These are phyloP conservation scores for Aureobasidium namibiae DNA, from an alignment of 2,329 filamentous ascomycete species.

Conservation along the genomic window DNA sequence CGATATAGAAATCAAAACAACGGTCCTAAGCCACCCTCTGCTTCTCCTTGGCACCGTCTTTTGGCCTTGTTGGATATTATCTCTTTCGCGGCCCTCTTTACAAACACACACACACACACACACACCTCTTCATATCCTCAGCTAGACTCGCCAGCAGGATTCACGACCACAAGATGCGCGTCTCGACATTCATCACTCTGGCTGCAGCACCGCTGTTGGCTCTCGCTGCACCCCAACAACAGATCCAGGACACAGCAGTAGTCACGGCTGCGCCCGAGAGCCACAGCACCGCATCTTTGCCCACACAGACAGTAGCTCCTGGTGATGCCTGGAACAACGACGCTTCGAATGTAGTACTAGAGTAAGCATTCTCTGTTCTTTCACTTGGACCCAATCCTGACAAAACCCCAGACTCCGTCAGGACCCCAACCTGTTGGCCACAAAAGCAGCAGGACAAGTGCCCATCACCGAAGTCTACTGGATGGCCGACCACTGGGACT, in stretches of 20 bases:
- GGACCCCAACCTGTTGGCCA: not conserved
- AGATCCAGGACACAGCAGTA: not conserved
- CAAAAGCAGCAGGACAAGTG: not conserved
- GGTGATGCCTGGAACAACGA: slow-evolving; percentile 2
- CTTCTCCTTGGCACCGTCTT: slow-evolving; percentile 8
- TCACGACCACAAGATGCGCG: not conserved
- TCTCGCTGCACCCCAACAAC: not conserved
- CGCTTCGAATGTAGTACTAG: not conserved
- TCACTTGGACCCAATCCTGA: not conserved
- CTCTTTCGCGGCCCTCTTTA: not conserved
- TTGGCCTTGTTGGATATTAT: not conserved
- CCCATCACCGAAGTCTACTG: not conserved
- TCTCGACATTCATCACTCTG: not conserved
- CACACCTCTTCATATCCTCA: not conserved
- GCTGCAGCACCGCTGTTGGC: slow-evolving; percentile 1
- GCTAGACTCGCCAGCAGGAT: not conserved
- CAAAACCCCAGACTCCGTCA: not conserved
- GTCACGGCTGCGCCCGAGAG: not conserved
- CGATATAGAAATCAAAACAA: slow-evolving; percentile 4
- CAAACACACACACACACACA: no score
- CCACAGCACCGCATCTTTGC: not conserved
- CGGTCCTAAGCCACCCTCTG: not conserved
- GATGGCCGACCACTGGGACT: slow-evolving; percentile 11
- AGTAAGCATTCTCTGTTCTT: not conserved
- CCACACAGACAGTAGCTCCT: not conserved